Evolutionary conservation across 2,329 filamentous ascomycete species (phyloP).

Genomic region (Ophiosphaerella narmari): DNA sequence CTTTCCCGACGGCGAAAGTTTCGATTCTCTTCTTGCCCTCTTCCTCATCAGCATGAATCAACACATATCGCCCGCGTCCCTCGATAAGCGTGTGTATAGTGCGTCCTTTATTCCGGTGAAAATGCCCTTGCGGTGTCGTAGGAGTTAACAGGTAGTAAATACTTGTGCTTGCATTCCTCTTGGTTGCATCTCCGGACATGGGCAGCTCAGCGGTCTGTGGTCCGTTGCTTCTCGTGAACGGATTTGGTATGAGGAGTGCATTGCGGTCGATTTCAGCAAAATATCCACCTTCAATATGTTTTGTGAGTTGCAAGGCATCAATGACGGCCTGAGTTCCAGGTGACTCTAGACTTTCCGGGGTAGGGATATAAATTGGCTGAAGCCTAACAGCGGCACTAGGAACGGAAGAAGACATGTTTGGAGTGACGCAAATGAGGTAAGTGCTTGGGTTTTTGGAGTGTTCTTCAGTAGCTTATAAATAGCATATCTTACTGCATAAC

Average conservation of each 20-base stretch:
- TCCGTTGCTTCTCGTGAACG: conserved; percentile 47
- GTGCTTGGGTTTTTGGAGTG: too few species aligned
- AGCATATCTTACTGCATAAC: too few species aligned
- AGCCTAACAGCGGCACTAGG: too few species aligned
- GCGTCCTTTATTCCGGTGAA: conserved; percentile 65
- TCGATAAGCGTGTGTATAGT: conserved; percentile 69
- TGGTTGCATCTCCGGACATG: conserved; percentile 45
- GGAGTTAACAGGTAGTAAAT: conserved; percentile 70
- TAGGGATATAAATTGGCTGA: neutral
- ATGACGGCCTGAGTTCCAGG: conserved; percentile 18
- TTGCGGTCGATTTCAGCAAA: conserved; percentile 57
- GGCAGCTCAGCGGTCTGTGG: conserved; percentile 38
- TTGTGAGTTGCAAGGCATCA: conserved; percentile 46
- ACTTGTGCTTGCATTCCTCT: conserved; percentile 61
- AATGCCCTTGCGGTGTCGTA: conserved; percentile 59
- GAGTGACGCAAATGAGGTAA: too few species aligned
- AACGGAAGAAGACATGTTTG: too few species aligned
- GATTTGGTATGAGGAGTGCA: conserved; percentile 55
- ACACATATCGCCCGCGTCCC: conserved; percentile 66
- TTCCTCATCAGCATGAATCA: conserved; percentile 63
- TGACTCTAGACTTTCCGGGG: conserved; percentile 11
- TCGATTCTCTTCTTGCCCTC: conserved; percentile 61
- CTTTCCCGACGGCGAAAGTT: conserved; percentile 65
- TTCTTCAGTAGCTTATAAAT: too few species aligned
- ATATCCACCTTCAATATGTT: conserved; percentile 58